Evolutionary conservation across 2,329 filamentous ascomycete species (phyloP), one percentile per base, ranked within the genome.

Genomic region (Ophiostoma australiae): DNA sequence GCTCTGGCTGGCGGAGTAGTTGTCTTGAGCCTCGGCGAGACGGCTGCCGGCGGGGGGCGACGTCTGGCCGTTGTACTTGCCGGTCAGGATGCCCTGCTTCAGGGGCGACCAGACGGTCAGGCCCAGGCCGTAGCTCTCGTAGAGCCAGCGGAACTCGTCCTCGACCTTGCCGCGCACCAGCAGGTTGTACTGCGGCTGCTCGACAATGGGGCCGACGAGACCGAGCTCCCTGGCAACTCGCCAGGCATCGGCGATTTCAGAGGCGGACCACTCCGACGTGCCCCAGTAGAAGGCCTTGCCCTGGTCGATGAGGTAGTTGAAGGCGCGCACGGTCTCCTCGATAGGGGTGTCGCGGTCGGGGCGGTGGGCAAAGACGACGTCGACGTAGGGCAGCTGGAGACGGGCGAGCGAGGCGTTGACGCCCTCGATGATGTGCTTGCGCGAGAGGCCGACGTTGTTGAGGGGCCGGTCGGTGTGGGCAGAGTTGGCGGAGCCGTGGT

Each of bases 211-310:
- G 0, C 83, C 85, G 68, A 91, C 85, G 69, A 91, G 82, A 5
- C 84, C 83, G 10, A 90, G 81, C 74, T 84, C 83, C 72, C 87
- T 85, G 31, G 89, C 87, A 73, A 81, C 87, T 78, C 73, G 85
- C 78, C 86, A 86, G 1, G 89, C 89, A 72, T 87, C 83, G 6
- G 85, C 84, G 76, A 91, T 90, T 80, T 91, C 88, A 74, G 87
- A 84, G n/a, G 89, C 88, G 70, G 83, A 84, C 89, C 89, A 91
- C 78, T 91, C 88, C 1, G 87, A 89, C 0, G 89, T 91, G 55
- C 89, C 89, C 89, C 89, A 91, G 82, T 91, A 91, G 74, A 91
- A 84, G 1, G 88, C 87, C 80, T 89, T 87, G 72, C 90, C 90
- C 8, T 84, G 83, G 76, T 89, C 83, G 76, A 92, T 90, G 52